A percentile compares a stretch with the other conserved stretches of the same genome.
phyloP scores from a whole-genome alignment of 2,329 filamentous ascomycete species.

The Cadophora malorum region DNA sequence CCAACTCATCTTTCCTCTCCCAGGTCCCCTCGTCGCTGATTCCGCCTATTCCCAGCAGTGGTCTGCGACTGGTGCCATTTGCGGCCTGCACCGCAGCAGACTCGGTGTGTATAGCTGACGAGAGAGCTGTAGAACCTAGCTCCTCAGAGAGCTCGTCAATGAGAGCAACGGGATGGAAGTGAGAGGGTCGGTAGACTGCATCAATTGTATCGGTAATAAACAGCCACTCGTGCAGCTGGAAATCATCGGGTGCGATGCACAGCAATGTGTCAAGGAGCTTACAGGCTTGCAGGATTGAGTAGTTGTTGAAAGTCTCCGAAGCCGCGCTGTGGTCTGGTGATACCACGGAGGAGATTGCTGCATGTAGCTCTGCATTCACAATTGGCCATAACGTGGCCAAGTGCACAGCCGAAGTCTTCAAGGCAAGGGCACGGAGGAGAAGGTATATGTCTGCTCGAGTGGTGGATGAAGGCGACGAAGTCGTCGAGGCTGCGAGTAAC shows the following conservation, averaged over 20 bases:
- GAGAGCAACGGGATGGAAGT: conserved; percentile 74
- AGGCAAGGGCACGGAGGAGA: conserved; percentile 79
- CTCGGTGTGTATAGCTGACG: conserved; percentile 36
- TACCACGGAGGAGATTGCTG: conserved; percentile 76
- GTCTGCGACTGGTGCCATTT: conserved; percentile 42
- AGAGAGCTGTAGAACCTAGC: conserved; percentile 51
- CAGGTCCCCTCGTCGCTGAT: conserved; percentile 62
- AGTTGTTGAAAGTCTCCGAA: conserved; percentile 76
- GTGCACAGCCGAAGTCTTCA: conserved; percentile 81
- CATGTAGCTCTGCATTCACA: conserved; percentile 84
- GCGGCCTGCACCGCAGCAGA: conserved; percentile 37
- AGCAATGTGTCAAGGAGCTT: conserved; percentile 92
- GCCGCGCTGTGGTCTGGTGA: conserved; percentile 67
- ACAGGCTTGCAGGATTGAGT: conserved; percentile 85
- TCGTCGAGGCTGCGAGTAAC: conserved; percentile 80
- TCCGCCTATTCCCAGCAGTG: conserved; percentile 50
- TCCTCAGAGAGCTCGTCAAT: conserved; percentile 85
- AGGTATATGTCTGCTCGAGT: conserved; percentile 91
- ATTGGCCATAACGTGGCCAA: conserved; percentile 89
- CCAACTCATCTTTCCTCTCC: conserved; percentile 71
- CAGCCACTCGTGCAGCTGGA: conserved; percentile 97
- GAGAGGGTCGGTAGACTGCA: conserved; percentile 81
- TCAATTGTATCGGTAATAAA: conserved; percentile 98
- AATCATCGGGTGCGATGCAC: conserved; percentile 88
- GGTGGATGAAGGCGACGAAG: conserved; percentile 88